A percentile compares a stretch with the other conserved stretches of the same genome.
phyloP scores from a whole-genome alignment of 805 yeast genomes.

The Myxozyma kluyveri region DNA sequence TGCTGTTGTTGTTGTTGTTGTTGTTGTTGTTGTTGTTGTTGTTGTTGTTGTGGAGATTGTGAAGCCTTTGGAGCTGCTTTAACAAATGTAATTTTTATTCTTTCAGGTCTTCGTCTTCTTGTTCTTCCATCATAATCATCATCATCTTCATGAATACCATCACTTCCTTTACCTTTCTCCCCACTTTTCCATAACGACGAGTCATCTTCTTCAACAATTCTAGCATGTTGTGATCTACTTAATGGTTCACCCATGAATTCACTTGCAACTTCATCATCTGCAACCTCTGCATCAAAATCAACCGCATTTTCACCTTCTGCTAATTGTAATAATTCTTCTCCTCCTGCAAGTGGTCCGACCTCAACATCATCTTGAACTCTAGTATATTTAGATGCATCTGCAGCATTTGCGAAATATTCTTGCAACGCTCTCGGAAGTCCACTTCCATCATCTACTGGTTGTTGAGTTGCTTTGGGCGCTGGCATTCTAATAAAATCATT shows the following conservation, averaged over 20 bases:
- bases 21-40: too few species aligned
- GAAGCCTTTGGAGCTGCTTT: too few species aligned
- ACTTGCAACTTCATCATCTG: neutral
- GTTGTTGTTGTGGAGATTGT: too few species aligned
- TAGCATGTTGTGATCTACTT: neutral
- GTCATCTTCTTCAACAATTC: neutral
- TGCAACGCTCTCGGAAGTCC: neutral
- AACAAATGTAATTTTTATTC: too few species aligned
- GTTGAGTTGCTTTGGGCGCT: too few species aligned
- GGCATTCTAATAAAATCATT: too few species aligned
- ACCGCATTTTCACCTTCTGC: neutral
- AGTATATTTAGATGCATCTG: neutral
- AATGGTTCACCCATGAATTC: neutral
- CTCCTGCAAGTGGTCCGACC: neutral
- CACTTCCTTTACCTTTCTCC: too few species aligned
- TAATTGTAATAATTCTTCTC: neutral
- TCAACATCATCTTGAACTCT: slow-evolving; percentile 9
- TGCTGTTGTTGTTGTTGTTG: too few species aligned
- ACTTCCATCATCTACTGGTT: too few species aligned
- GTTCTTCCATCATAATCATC: neutral
- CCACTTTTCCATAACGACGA: neutral
- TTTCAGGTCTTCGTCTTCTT: neutral
- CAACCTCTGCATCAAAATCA: neutral
- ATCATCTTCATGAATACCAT: too few species aligned
- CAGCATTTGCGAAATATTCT: neutral